Conservation (phyloP, 2,329 filamentous ascomycete species). For the Daldinia sp. region DNA sequence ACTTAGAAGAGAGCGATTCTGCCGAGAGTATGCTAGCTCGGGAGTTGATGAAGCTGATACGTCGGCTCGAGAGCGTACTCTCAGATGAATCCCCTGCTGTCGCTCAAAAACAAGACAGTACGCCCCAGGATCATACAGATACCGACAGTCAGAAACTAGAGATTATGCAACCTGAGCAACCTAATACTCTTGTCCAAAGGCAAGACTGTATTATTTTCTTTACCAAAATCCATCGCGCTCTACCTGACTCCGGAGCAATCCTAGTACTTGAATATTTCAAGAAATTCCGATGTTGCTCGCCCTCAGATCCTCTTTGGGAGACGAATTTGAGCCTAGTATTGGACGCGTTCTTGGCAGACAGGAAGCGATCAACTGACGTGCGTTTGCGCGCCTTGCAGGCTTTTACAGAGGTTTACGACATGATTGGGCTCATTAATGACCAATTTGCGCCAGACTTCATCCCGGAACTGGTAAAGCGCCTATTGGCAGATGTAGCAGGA, state of each 20-base stretch:
- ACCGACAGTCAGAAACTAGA: conserved; percentile 22
- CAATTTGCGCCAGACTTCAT: conserved; percentile 69
- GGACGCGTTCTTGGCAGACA: conserved; percentile 72
- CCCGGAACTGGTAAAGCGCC: conserved; percentile 68
- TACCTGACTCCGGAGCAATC: conserved; percentile 73
- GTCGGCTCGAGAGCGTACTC: conserved; percentile 63
- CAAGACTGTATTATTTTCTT: conserved; percentile 77
- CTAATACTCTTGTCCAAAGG: conserved; percentile 68
- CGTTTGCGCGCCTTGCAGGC: conserved; percentile 72
- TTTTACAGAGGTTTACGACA: conserved; percentile 70
- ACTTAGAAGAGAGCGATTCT: conserved; percentile 51
- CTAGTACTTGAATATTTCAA: conserved; percentile 76
- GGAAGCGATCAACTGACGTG: conserved; percentile 69
- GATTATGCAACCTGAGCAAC: conserved; percentile 52
- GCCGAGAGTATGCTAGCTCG: conserved; percentile 57
- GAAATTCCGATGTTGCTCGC: conserved; percentile 77
- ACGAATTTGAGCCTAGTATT: conserved; percentile 71
- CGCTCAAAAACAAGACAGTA: conserved; percentile 66
- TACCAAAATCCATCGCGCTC: conserved; percentile 68
- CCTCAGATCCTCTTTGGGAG: conserved; percentile 77
- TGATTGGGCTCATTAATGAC: conserved; percentile 69
- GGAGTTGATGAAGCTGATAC: conserved; percentile 61
- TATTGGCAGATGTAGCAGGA: conserved; percentile 70
- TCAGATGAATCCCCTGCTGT: conserved; percentile 63
- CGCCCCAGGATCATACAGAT: conserved; percentile 18